Evolutionary conservation across 768 basidiomycete species (phyloP).

Genomic region (Omphalotus guepiniiformis): DNA sequence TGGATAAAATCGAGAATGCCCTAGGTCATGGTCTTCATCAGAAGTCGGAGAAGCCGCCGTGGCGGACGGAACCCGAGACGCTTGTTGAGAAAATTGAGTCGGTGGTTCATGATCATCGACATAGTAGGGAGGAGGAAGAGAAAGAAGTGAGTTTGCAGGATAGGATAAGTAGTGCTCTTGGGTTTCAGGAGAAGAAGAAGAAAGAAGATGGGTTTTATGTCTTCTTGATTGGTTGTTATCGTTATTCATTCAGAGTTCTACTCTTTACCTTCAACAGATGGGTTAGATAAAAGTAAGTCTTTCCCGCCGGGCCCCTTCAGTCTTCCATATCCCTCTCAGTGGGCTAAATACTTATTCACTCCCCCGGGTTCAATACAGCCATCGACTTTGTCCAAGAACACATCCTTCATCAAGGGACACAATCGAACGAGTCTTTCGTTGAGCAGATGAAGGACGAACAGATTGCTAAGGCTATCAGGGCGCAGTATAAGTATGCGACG

Average conservation of each 20-base stretch:
- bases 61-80: no score
- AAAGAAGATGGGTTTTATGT: conserved; percentile 16
- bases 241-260: neutral
- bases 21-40: no score
- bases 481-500: conserved; percentile 25
- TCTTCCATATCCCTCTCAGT: no score
- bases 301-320: no score
- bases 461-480: conserved; percentile 30
- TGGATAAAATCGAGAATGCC: no score
- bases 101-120: neutral
- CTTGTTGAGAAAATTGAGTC: conserved; percentile 1
- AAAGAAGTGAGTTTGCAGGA: neutral
- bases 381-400: conserved; percentile 41
- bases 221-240: neutral
- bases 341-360: no score
- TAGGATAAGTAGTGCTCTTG: conserved; percentile 18
- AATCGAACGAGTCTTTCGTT: conserved; percentile 32
- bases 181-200: conserved; percentile 20
- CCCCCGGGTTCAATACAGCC: conserved; percentile 18
- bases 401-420: conserved; percentile 31
- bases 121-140: no score
- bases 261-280: conserved; percentile 13
- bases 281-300: conserved; percentile 29
- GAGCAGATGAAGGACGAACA: conserved; percentile 39
- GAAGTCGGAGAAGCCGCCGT: no score